phyloP scores from a whole-genome alignment of 2,329 filamentous ascomycete genomes.

The Ceratocystiopsis minuta region DNA sequence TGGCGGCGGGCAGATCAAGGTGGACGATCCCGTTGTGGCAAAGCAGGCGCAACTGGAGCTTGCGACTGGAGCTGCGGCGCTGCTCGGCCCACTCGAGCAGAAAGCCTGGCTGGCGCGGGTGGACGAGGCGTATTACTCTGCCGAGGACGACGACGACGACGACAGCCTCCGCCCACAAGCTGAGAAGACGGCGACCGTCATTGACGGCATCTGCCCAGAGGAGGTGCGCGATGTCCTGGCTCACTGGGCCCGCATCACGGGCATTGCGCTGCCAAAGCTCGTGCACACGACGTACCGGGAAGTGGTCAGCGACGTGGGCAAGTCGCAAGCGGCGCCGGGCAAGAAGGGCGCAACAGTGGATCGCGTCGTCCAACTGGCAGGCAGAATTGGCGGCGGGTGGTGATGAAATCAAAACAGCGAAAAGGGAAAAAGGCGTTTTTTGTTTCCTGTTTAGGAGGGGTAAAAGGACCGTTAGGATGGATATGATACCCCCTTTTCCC shows the following conservation, averaged over 20 bases:
- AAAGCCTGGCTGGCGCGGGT: constrained; percentile 69
- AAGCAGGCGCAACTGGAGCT: constrained; percentile 21
- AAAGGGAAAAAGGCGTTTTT: not conserved
- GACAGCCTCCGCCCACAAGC: not conserved
- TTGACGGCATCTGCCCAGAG: constrained; percentile 48
- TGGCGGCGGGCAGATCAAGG: constrained; percentile 86
- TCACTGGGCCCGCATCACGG: constrained; percentile 60
- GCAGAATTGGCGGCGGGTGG: constrained; percentile 89
- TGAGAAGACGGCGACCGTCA: constrained; percentile 8
- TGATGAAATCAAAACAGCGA: constrained; percentile 31
- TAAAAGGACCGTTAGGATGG: no score
- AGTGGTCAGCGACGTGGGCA: constrained; percentile 90
- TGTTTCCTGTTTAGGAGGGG: not conserved
- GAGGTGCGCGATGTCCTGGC: constrained; percentile 50
- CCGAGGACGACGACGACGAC: constrained; percentile 28
- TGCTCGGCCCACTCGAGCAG: constrained; percentile 56
- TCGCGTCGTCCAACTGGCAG: constrained; percentile 70
- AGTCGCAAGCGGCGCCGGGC: constrained; percentile 27
- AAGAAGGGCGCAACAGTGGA: constrained; percentile 49
- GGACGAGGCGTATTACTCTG: constrained; percentile 82
- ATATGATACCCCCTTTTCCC: no score
- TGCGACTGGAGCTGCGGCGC: constrained; percentile 23
- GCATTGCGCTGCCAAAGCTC: constrained; percentile 52
- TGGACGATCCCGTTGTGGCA: constrained; percentile 52
- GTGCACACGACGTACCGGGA: constrained; percentile 76